A percentile compares a stretch with the other conserved stretches of the same genome.
Conservation (phyloP, 306 rosid species). For the Benincasa hispida region DNA sequence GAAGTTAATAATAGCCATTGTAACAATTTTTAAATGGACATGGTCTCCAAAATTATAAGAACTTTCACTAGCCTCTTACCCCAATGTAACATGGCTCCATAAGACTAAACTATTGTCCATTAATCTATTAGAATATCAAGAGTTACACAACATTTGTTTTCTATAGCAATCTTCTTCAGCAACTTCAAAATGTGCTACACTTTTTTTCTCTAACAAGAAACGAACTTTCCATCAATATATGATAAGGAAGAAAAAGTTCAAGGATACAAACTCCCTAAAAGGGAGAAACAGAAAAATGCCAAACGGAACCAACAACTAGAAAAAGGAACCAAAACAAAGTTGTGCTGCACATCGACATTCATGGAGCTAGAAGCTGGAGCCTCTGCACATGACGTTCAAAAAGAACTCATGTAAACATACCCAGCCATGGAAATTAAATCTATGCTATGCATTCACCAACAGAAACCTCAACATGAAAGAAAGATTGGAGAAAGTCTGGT, state of each 20-base stretch:
- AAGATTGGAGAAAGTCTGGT: background rate
- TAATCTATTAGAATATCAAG: background rate
- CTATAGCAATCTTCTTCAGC: background rate
- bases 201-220: too few relatives aligned
- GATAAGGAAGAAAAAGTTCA: too few relatives aligned
- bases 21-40: background rate
- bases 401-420: background rate
- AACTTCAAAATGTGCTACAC: background rate
- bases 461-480: background rate
- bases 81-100: background rate
- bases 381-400: background rate
- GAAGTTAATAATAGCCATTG: background rate
- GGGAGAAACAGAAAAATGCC: too few relatives aligned
- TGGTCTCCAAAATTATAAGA: background rate
- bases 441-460: background rate
- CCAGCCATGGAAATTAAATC: background rate
- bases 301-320: too few relatives aligned
- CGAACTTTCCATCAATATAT: too few relatives aligned
- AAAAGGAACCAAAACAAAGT: background rate
- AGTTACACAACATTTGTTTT: background rate
- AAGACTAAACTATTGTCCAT: background rate
- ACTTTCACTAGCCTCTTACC: background rate
- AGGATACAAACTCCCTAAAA: too few relatives aligned
- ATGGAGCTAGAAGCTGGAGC: background rate
- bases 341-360: background rate